phyloP scores from a whole-genome alignment of 2,329 filamentous ascomycete species.

The Trichothecium roseum region DNA sequence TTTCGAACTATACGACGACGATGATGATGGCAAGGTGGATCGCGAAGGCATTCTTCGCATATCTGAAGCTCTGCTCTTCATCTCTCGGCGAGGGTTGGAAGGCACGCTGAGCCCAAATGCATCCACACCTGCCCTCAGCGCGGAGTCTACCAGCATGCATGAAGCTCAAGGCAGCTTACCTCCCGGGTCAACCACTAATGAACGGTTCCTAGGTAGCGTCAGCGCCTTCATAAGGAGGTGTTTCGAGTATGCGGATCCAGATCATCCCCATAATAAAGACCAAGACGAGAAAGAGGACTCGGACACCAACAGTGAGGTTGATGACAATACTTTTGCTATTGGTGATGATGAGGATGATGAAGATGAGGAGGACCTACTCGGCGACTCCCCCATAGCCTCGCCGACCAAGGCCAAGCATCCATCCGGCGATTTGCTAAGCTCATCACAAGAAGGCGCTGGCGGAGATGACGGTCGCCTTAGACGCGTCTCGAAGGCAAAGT shows the following conservation, averaged over 20 bases:
- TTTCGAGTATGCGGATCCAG: constrained; percentile 96
- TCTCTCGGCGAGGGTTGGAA: constrained; percentile 80
- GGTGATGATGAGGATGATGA: constrained; percentile 55
- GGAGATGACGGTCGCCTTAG: constrained; percentile 11
- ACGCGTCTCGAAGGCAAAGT: constrained; percentile 52
- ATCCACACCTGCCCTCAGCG: constrained; percentile 43
- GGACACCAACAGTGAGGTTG: constrained; percentile 9
- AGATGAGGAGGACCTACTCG: constrained; percentile 49
- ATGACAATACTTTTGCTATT: constrained; percentile 56
- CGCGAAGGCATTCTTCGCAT: constrained; percentile 91
- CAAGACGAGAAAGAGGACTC: constrained; percentile 10
- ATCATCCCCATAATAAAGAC: constrained; percentile 49
- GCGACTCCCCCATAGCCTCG: constrained; percentile 36
- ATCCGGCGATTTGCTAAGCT: constrained; percentile 17
- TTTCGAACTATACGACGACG: constrained; percentile 94
- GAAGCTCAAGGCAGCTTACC: constrained; percentile 28
- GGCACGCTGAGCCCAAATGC: constrained; percentile 58
- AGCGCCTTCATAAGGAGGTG: constrained; percentile 93
- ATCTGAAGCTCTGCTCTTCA: constrained; percentile 85
- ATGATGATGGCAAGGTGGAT: constrained; percentile 82
- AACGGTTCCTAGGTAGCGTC: constrained; percentile 84
- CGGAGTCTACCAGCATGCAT: constrained; percentile 16
- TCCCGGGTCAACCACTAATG: constrained; percentile 57
- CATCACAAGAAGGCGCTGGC: constrained; percentile 2
- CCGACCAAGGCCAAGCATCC: constrained; percentile 31